Base-by-base conservation (phyloP, 2,329 filamentous ascomycete genomes). In the Incumbomyces delicatus region DNA sequence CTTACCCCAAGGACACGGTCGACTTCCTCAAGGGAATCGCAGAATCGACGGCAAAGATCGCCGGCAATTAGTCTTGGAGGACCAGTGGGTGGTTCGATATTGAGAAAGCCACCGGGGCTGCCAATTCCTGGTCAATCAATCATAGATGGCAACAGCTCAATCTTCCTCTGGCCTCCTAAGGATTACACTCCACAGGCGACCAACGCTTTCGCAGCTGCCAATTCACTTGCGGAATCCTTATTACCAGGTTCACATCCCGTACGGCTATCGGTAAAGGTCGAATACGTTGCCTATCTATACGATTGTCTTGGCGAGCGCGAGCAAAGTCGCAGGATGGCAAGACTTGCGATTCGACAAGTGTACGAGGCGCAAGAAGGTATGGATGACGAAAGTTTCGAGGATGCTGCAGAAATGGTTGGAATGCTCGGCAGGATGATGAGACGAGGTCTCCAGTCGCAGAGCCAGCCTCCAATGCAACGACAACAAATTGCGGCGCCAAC, bases 351-450 rank as follows among this genome's bases (percentile, higher is more conserved):
- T 50, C 77, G 85, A 35, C 87, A 95, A 57, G 90, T 95, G 1
- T 95, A 95, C 61, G 84, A 88, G 48, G 87, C 88, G 1, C 81
- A 84, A 44, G 89, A 95, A 64, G 87, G 86, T 16, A 90, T 96
- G 80, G 87, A 94, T 49, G 89, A 96, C 59, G 87, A 94, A 55
- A 94, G 92, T 72, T 98, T 95, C 61, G 80, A 85, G 54, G 92
- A 96, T 63, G 87, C 89, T 0, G 88, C 87, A 48, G 85, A 90
- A 58, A 74, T 95, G 11, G 89, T 96, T 7, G 83, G 85, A 1
- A 81, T 92, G 0, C 66, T 96, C 1, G 87, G 87, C 6, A 86
- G 83, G 59, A 92, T 95, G 81, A 87, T 89, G 76, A 89, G 85
- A 66, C 77, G 87, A 41, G 83, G 83, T 1, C 62, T 80, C 2